A percentile compares a stretch with the other conserved stretches of the same genome.
Evolutionary conservation across 441 rosid genomes (phyloP).

Genomic region (Erodium texanum): DNA sequence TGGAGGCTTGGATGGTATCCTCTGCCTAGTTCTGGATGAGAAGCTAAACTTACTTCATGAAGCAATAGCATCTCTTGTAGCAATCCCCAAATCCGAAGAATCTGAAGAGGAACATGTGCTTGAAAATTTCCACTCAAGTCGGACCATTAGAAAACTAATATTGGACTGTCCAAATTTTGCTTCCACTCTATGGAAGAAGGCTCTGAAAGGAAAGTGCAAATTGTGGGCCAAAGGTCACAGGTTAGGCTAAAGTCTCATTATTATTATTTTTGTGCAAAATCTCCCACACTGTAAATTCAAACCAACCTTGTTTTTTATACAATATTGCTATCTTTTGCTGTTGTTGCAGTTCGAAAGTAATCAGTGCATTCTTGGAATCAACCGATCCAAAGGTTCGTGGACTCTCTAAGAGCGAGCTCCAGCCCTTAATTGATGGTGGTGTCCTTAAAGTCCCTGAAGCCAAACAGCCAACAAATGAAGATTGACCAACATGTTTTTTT

Average conservation of each 20-base stretch:
- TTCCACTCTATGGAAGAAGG: conserved; percentile 59
- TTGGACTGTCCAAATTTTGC: conserved; percentile 65
- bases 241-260: conserved; percentile 32
- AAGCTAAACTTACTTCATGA: conserved; percentile 54
- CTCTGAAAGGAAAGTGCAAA: conserved; percentile 59
- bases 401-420: no score
- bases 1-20: conserved; percentile 67
- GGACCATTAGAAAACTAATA: conserved; percentile 70
- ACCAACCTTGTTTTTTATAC: no score
- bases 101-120: conserved; percentile 39
- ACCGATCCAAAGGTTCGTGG: no score
- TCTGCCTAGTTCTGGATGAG: conserved; percentile 48
- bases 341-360: no score
- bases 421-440: no score
- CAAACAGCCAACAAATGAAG: no score
- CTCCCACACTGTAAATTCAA: neutral
- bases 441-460: no score
- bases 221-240: conserved; percentile 85
- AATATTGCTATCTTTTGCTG: no score
- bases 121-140: conserved; percentile 79
- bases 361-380: no score
- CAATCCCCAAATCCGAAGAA: conserved; percentile 49
- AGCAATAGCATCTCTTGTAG: conserved; percentile 60
- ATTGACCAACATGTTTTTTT: no score
- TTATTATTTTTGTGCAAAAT: no score